These are phyloP conservation scores for Hymenoscyphus infarciens DNA, from an alignment of 2,329 filamentous ascomycete species.

Conservation along the genomic window DNA sequence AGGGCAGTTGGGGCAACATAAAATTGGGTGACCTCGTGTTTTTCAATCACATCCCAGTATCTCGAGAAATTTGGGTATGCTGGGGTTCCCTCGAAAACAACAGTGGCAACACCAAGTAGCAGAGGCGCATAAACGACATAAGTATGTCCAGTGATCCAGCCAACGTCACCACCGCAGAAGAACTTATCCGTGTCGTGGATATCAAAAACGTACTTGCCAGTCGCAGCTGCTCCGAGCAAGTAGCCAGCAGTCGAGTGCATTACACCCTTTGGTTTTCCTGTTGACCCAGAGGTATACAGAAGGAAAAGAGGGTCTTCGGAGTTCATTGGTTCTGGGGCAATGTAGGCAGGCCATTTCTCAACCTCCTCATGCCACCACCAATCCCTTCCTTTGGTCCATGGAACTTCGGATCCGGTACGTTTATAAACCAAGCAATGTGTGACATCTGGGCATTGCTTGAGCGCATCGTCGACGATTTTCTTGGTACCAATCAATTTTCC, in stretches of 20 bases:
- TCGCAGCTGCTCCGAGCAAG: constrained; percentile 86
- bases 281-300: constrained; percentile 96
- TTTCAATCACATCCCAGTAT: constrained; percentile 98
- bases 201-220: constrained; percentile 98
- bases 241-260: constrained; percentile 98
- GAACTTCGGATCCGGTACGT: constrained; percentile 89
- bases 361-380: constrained; percentile 99
- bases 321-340: constrained; percentile 82
- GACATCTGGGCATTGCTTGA: constrained; percentile 93
- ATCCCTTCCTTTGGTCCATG: constrained; percentile 85
- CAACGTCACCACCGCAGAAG: constrained; percentile 97
- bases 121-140: constrained; percentile 97
- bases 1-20: constrained; percentile 96
- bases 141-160: constrained; percentile 98
- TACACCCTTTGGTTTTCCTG: constrained; percentile 97
- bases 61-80: constrained; percentile 97
- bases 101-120: constrained; percentile 85
- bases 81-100: constrained; percentile 96
- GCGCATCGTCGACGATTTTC: constrained; percentile 96
- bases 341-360: constrained; percentile 92
- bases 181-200: constrained; percentile 91
- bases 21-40: constrained; percentile 94
- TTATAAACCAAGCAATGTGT: constrained; percentile 86
- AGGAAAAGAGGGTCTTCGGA: constrained; percentile 96
- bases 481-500: constrained; percentile 97